Evolutionary conservation across 2,329 filamentous ascomycete species (phyloP).

Genomic region (Grosmannia penicillata): DNA sequence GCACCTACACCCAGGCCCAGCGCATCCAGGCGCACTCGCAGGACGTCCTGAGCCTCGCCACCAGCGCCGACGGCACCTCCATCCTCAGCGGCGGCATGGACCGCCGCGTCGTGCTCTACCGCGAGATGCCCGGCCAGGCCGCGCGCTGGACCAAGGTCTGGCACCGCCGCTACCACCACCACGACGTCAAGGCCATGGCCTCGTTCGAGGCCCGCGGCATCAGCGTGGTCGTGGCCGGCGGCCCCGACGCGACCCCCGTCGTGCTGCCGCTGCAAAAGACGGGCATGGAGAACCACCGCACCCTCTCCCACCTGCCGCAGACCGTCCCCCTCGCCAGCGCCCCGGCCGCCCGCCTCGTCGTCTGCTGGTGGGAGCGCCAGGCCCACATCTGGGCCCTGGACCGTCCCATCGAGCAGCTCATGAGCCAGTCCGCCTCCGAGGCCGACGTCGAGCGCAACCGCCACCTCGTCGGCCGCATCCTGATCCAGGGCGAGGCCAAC

Average conservation of each 20-base stretch:
- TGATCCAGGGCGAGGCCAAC: conserved; percentile 62
- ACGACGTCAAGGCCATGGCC: conserved; percentile 91
- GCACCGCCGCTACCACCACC: conserved; percentile 74
- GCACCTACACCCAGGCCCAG: conserved; percentile 78
- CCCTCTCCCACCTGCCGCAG: conserved; percentile 74
- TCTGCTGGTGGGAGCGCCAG: conserved; percentile 87
- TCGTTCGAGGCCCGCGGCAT: conserved; percentile 72
- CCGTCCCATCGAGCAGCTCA: conserved; percentile 29
- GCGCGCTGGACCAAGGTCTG: conserved; percentile 73
- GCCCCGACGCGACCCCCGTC: conserved; percentile 72
- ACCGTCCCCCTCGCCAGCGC: conserved; percentile 59
- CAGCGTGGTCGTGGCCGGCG: conserved; percentile 84
- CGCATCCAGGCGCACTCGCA: conserved; percentile 76
- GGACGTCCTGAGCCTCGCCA: conserved; percentile 78
- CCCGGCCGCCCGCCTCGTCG: conserved; percentile 55
- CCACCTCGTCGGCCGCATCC: conserved; percentile 54
- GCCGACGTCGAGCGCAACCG: conserved; percentile 33
- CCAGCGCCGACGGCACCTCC: conserved; percentile 62
- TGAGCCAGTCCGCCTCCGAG: conserved; percentile 23
- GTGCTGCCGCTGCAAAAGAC: conserved; percentile 67
- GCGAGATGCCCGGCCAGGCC: conserved; percentile 41
- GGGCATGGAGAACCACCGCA: conserved; percentile 66
- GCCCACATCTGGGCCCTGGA: conserved; percentile 63
- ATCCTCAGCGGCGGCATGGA: conserved; percentile 91
- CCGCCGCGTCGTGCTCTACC: conserved; percentile 71